Base-by-base conservation (phyloP, 352 stramenopile species). In the Blastocystis sp. region DNA sequence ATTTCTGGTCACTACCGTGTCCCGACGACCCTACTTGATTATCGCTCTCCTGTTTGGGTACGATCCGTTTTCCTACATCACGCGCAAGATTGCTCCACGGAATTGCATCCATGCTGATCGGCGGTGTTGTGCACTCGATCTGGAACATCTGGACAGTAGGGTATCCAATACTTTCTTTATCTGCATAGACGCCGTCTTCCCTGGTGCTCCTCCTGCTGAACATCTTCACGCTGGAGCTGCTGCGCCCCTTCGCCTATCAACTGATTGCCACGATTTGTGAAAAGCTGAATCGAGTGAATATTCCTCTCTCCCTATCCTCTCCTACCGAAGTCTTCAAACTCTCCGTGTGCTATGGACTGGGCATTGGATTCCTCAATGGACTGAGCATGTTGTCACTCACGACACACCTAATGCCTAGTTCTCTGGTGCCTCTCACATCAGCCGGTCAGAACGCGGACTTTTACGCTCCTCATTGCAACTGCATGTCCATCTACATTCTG, bases 121-220 rank as follows among this genome's bases (percentile, higher is more conserved):
- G 71, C 28, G 71, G 71, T 28, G 60, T 60, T 23, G 23, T 81
- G 1, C 66, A 65, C 28, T 81, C 71, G n/a, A 81, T 81, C n/a
- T 81, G 71, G 71, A 81, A 64, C 43, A 81, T 81, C n/a, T 81
- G 71, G 71, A 21, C 43, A 17, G 71, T 81, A 81, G 23, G 17
- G 14, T n/a, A 64, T 64, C 66, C 10, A 19, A 64, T 64, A 21
- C 45, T 2, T 10, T 60, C 3, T n/a, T 81, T 59, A 61, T 28
- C 19, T 5, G 28, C 28, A 38, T 81, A 81, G 71, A 81, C 71
- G 41, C 71, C 71, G 34, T 38, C 53, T 17, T 21, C 52, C 1
- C 21, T 14, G 38, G 56, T 81, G n/a, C 43, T 60, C 43, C 19
- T 81, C 2, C 38, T 81, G 19, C 48, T 81, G 28, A 28, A 56